Evolutionary conservation across 2,329 filamentous ascomycete genomes (phyloP).

Genomic region (Colletotrichum incanum): DNA sequence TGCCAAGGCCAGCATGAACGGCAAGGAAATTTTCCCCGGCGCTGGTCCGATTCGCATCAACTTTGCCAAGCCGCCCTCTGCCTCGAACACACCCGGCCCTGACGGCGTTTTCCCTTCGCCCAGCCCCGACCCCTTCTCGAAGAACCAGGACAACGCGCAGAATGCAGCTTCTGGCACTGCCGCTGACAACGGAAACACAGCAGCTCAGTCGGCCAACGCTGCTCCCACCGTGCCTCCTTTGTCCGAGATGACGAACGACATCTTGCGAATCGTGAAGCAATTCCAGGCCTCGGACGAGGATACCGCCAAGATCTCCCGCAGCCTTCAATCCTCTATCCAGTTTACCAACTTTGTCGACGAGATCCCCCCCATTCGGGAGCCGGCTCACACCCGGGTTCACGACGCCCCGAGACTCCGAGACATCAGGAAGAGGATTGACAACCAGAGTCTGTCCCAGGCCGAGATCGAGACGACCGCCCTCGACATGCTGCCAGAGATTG

Average conservation of each 20-base stretch:
- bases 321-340: conserved; percentile 82
- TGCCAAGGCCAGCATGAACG: conserved; percentile 90
- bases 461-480: conserved; percentile 95
- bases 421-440: conserved; percentile 97
- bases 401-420: conserved; percentile 96
- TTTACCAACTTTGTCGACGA: conserved; percentile 83
- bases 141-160: conserved; percentile 64
- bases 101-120: conserved; percentile 92
- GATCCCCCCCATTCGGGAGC: conserved; percentile 90
- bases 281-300: conserved; percentile 91
- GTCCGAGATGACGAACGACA: conserved; percentile 84
- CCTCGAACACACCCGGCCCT: conserved; percentile 89
- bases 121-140: conserved; percentile 87
- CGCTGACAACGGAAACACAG: conserved; percentile 51
- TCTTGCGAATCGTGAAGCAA: conserved; percentile 87
- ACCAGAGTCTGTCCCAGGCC: conserved; percentile 85
- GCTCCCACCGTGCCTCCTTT: conserved; percentile 81
- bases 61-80: conserved; percentile 95
- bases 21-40: conserved; percentile 98
- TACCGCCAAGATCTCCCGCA: conserved; percentile 77
- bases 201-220: conserved; percentile 56
- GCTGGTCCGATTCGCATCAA: conserved; percentile 96
- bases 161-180: conserved; percentile 56
- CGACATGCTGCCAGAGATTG: conserved; percentile 96
- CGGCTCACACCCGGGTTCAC: conserved; percentile 89